Base-by-base conservation (phyloP, 2,329 filamentous ascomycete genomes). In the Fusarium sp. region DNA sequence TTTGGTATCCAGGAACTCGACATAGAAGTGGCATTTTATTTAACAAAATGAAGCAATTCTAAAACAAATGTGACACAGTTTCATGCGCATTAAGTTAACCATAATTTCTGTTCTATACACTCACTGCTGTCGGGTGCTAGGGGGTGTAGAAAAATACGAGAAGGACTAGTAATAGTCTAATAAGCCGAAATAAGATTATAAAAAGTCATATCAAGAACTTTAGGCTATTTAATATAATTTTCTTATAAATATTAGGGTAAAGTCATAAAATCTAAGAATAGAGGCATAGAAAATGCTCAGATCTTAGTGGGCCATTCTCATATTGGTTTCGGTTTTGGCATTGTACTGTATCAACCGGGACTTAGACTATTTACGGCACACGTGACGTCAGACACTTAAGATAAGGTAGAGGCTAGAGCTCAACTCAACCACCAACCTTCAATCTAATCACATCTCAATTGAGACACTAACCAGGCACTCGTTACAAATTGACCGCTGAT, bases 321-420 rank as follows among this genome's bases (percentile, higher is more conserved):
- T 19, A 19, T 62, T 22, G 21, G 43, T 61, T 43, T 21, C 34
- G 26, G 31, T 34, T 44, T 28, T 17, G 22, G 36, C 39, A n/a
- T 44, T 28, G 21, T 22, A 28, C 11, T 39, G 19, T 19, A 19
- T 19, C 19, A 19, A 19, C 19, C 19, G 19, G 13, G 31, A 22
- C 7, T 40, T 40, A 34, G 17, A 45, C 43, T 62, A 39, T 64
- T 53, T 44, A 31, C 33, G 43, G 50, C 19, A 54, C 72, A 74
- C 72, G 72, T 74, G 72, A 74, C 72, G 72, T 75, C 72, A 73
- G 57, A 40, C 26, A 39, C 38, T 36, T 46, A 39, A 61, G 49
- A 44, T 59, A 19, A 19, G 19, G 19, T 19, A 19, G 19, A 19
- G 19, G 19, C 19, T 19, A 40, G 39, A 45, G 26, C 42, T 26